Evolutionary conservation across 2,329 filamentous ascomycete species (phyloP), one percentile per base, ranked within the genome.

Genomic region (Microsporum ferrugineum): DNA sequence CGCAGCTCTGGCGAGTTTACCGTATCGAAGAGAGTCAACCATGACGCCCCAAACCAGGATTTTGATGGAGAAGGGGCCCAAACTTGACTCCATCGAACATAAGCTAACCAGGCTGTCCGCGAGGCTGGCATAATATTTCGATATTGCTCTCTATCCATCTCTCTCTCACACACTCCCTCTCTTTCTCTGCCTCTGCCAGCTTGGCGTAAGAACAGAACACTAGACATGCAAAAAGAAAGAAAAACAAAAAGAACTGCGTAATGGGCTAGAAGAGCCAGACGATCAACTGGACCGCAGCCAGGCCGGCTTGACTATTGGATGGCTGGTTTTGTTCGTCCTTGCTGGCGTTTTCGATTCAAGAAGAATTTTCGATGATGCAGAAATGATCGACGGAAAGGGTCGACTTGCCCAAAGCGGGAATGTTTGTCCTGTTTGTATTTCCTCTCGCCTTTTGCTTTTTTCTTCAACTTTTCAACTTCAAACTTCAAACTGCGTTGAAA

Each of bases 311-410:
- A 23, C 51, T 55, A 63, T 63, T 63, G 62, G 62, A 17, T 36
- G 31, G 49, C 8, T 38, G 39, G 27, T 31, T 43, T 31, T 6
- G 47, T 14, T 23, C 27, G 60, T 56, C 58, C 43, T 55, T 61
- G 58, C 61, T 27, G 55, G 55, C 58, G 49, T 55, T 62, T 39
- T 60, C 62, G 62, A 62, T 62, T 60, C 57, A 47, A 60, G 41
- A 6, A 33, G 4, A 7, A 5, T 39, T 49, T 45, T 49, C 10
- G 10, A 5, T 5, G 29, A 14, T 5, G 29, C 8, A 53, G 29
- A 47, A 23, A 55, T 34, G 33, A 36, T 34, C 31, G 31, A 55
- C 8, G 49, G 31, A 17, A 17, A 17, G 17, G 49, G 29, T 55
- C n/a, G 49, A 55, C 31, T 55, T 55, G n/a, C 49, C 49, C 31